A percentile compares a stretch with the other conserved stretches of the same genome.
phyloP scores from a whole-genome alignment of 2,329 filamentous ascomycete species.

The Cytospora schulzeri region DNA sequence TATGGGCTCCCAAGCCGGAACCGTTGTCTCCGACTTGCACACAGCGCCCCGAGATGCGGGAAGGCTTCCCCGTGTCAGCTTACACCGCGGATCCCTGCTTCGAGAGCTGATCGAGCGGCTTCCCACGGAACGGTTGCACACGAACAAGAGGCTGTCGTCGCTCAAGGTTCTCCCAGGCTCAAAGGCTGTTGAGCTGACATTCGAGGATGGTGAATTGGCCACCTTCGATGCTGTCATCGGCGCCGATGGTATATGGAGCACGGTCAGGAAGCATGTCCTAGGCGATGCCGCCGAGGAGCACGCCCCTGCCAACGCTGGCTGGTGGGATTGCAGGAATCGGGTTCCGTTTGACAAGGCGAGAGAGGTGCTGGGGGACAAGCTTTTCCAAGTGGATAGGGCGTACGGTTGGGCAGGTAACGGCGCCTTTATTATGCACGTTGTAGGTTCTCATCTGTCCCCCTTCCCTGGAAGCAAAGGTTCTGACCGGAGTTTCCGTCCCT shows the following conservation, averaged over 20 bases:
- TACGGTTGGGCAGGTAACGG: constrained; percentile 31
- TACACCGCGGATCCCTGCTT: constrained; percentile 29
- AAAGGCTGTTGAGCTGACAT: background rate
- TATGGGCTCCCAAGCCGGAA: constrained; percentile 14
- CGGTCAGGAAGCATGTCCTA: constrained; percentile 39
- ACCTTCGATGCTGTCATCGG: constrained; percentile 42
- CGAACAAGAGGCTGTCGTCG: constrained; percentile 33
- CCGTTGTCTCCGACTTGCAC: background rate
- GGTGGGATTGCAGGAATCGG: constrained; percentile 32
- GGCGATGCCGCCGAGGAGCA: constrained; percentile 32
- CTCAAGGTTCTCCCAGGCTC: constrained; percentile 28
- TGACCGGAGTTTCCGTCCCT: background rate
- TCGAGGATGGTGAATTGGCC: constrained; percentile 14
- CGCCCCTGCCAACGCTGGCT: constrained; percentile 28
- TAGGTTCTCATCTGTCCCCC: constrained; percentile 27
- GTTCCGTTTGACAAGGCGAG: constrained; percentile 29
- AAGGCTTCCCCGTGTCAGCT: constrained; percentile 16
- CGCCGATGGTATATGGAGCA: constrained; percentile 43
- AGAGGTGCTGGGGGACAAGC: constrained; percentile 27
- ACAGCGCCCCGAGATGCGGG: background rate
- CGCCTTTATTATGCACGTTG: constrained; percentile 28
- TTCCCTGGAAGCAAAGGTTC: no score
- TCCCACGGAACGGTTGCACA: constrained; percentile 30
- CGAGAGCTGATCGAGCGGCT: constrained; percentile 29
- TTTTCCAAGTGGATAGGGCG: constrained; percentile 29